Conservation (phyloP, 2,329 filamentous ascomycete genomes). For the Cladobotryum protrusum region DNA sequence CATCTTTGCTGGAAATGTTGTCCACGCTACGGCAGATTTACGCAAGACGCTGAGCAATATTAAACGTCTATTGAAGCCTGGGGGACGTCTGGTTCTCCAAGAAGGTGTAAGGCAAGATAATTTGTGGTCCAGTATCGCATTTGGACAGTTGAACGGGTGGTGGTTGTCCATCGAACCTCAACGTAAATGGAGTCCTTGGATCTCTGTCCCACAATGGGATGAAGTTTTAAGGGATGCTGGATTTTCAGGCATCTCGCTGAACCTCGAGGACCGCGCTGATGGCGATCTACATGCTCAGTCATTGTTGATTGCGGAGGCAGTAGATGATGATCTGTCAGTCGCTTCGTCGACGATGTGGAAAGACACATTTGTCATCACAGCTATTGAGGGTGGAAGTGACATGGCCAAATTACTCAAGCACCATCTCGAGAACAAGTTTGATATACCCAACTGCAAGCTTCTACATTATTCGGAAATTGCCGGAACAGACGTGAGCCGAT, state of each 20-base stretch:
- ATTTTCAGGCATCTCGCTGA: conserved; percentile 8
- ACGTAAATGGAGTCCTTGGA: conserved; percentile 11
- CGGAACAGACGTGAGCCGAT: conserved; percentile 6
- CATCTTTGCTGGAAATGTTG: conserved; percentile 20
- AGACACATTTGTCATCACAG: neutral
- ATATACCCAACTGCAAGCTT: conserved; percentile 6
- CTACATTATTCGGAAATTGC: conserved; percentile 5
- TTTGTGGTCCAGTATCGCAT: conserved; percentile 9
- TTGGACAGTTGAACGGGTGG: conserved; percentile 13
- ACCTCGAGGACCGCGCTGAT: conserved; percentile 5
- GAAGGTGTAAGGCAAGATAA: conserved; percentile 7
- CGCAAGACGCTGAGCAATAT: conserved; percentile 16
- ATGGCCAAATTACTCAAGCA: neutral
- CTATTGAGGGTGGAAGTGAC: neutral
- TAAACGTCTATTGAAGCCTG: conserved; percentile 19
- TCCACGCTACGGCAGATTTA: conserved; percentile 23
- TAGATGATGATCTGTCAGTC: neutral
- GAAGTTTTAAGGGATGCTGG: conserved; percentile 5
- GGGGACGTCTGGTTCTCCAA: conserved; percentile 21
- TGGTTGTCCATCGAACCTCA: conserved; percentile 10
- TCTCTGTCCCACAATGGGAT: conserved; percentile 10
- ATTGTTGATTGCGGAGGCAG: conserved; percentile 1
- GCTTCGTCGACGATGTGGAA: neutral
- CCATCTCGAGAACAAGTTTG: conserved; percentile 3
- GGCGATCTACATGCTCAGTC: conserved; percentile 6